Base-by-base conservation (phyloP, 768 basidiomycete species). In the Sporobolomyces pararoseus region DNA sequence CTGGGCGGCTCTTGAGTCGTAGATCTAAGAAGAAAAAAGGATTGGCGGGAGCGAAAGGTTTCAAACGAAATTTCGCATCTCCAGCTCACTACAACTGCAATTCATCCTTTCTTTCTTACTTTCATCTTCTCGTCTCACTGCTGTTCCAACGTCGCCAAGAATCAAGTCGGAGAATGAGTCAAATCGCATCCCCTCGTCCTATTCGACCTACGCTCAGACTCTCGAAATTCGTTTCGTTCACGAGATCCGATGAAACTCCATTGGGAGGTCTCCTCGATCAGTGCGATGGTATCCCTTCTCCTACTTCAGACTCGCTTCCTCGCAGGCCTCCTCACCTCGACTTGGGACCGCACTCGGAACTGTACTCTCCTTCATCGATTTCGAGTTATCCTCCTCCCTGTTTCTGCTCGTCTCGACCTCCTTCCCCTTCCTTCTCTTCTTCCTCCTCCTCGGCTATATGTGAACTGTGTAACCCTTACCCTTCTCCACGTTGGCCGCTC, bases 241-340 rank as follows among this genome's bases (percentile, higher is more conserved):
- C 51, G 13, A 52, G 7, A 7, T 14, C 23, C 10, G 7, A 7
- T 29, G 31, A n/a, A 52, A n/a, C 27, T 50, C 49, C 23, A 27
- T n/a, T n/a, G n/a, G n/a, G n/a, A n/a, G 49, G 49, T 7, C 49
- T 50, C 49, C 49, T 50, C 49, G 49, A 50, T n/a, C 49, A 23
- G 21, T 50, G 49, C 49, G 49, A 50, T n/a, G 49, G 49, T 32
- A 7, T 52, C 51, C 31, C 51, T 27, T 29, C 51, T 29, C 19
- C 51, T 27, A 12, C 7, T 29, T 32, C 51, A 29, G 4, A 5
- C 10, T 29, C 19, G 7, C 19, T 52, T 29, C 51, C 14, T 29
- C 51, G 51, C 21, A 7, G 25, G 21, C 51, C 51, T 12, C 14
- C 51, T 32, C 10, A 7, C 51, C 51, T 52, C 51, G 51, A 52